phyloP scores from a whole-genome alignment of 2,329 filamentous ascomycete species.

The Microsporum ferrugineum region DNA sequence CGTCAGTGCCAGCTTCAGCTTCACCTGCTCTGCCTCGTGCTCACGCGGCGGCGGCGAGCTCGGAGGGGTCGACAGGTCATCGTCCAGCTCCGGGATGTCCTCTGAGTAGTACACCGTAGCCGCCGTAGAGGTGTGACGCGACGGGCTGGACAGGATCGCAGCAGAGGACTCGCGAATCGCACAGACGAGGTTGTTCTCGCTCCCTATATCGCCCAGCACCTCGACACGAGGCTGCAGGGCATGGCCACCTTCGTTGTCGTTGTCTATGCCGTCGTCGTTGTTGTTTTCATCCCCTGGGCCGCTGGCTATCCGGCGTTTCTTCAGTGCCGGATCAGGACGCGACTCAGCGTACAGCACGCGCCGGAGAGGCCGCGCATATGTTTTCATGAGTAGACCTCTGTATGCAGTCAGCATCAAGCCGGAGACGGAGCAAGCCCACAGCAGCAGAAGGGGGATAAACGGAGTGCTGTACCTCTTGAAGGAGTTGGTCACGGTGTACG shows the following conservation, averaged over 20 bases:
- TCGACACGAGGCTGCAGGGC: neutral
- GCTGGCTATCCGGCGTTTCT: constrained; percentile 34
- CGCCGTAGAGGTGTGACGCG: constrained; percentile 36
- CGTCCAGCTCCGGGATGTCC: constrained; percentile 29
- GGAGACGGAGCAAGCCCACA: constrained; percentile 1
- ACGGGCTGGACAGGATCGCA: constrained; percentile 36
- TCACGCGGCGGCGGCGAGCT: constrained; percentile 35
- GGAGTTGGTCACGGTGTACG: constrained; percentile 42
- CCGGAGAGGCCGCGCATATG: constrained; percentile 38
- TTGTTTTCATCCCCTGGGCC: constrained; percentile 5
- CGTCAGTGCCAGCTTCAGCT: constrained; percentile 24
- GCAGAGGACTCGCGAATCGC: constrained; percentile 39
- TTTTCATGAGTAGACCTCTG: constrained; percentile 40
- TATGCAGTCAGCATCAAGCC: constrained; percentile 9
- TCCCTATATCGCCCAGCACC: constrained; percentile 23
- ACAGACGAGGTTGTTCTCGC: constrained; percentile 37
- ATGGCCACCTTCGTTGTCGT: constrained; percentile 20
- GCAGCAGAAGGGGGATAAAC: neutral
- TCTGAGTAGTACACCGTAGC: constrained; percentile 31
- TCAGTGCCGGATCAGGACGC: constrained; percentile 26
- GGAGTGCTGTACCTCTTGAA: constrained; percentile 35
- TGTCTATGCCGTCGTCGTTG: neutral
- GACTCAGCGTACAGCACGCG: constrained; percentile 38
- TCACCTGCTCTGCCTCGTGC: neutral
- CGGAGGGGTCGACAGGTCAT: constrained; percentile 39